Base-by-base conservation (phyloP, 768 basidiomycete genomes). In the Collybiopsis luxurians region DNA sequence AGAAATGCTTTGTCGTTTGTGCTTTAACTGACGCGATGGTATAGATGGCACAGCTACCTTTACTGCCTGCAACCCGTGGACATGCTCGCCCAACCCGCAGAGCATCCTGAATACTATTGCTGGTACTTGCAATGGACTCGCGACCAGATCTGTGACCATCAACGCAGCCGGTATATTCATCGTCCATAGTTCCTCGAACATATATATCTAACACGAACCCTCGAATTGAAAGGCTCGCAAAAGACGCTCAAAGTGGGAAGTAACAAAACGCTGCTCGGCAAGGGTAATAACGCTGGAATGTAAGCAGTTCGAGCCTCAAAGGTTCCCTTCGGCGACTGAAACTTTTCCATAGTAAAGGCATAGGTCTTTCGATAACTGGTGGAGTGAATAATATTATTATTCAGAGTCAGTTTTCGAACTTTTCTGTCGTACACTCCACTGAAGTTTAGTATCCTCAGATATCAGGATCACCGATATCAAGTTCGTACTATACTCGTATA, bases 181-280 rank as follows among this genome's bases (percentile, higher is more conserved):
- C 13, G 5, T 13, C 31, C 31, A 13, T 6, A 13, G n/a, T n/a
- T n/a, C n/a, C n/a, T n/a, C n/a, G n/a, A n/a, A n/a, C n/a, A n/a
- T n/a, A n/a, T n/a, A n/a, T n/a, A n/a, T n/a, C n/a, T n/a, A n/a
- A n/a, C n/a, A n/a, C n/a, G n/a, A n/a, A n/a, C n/a, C n/a, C n/a
- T n/a, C n/a, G n/a, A n/a, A n/a, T n/a, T n/a, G n/a, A n/a, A 34
- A 34, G 31, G 31, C 13, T 34, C 31, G 5, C 5, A 58, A 2
- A 64, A 43, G 4, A 64, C 63, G 2, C 56, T 67, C 26, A 55
- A 47, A 11, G 65, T 67, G n/a, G 65, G 39, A 1, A 66, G 63
- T 57, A 67, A 67, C 49, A 67, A 67, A 58, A 67, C 66, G 1
- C 56, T 66, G 7, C 62, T 66, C 2, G 66, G 65, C 0, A 66